A percentile compares a stretch with the other conserved stretches of the same genome.
These are phyloP conservation scores for Ogataea saltuana DNA, from an alignment of 805 yeast genomes.

Conservation along the genomic window DNA sequence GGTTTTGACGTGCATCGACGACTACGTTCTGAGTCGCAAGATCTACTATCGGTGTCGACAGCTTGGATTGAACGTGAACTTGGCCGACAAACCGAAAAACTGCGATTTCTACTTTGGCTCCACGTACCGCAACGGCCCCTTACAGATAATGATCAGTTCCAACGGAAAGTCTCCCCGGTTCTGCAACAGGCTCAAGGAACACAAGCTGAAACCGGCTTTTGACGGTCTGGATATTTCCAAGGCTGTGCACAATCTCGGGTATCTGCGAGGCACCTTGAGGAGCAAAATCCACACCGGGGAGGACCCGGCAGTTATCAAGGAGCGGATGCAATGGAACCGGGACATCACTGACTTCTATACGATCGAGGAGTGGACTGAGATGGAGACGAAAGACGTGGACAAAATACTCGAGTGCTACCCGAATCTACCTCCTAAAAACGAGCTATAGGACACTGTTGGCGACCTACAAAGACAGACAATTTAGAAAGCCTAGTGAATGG, in stretches of 20 bases:
- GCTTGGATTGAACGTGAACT: slow-evolving; percentile 61
- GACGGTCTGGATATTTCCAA: slow-evolving; percentile 45
- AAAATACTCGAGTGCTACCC: slow-evolving; percentile 52
- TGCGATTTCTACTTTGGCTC: slow-evolving; percentile 90
- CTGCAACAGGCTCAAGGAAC: slow-evolving; percentile 60
- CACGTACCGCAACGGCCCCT: slow-evolving; percentile 66
- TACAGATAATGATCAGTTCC: slow-evolving; percentile 81
- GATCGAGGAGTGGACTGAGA: slow-evolving; percentile 58
- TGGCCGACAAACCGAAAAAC: slow-evolving; percentile 80
- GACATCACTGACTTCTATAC: slow-evolving; percentile 59
- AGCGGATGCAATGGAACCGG: slow-evolving; percentile 73
- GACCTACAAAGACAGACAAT: background rate
- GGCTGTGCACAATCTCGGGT: slow-evolving; percentile 63
- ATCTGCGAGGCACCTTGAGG: slow-evolving; percentile 53
- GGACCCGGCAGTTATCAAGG: slow-evolving; percentile 49
- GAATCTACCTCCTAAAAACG: slow-evolving; percentile 38
- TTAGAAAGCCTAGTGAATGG: background rate
- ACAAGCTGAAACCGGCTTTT: slow-evolving; percentile 47
- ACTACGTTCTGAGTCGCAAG: slow-evolving; percentile 55
- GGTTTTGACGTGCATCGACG: slow-evolving; percentile 76
- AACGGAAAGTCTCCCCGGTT: slow-evolving; percentile 82
- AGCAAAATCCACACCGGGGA: slow-evolving; percentile 43
- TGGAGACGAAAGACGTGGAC: slow-evolving; percentile 39
- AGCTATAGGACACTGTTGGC: too few relatives aligned
- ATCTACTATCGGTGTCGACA: slow-evolving; percentile 54